These are phyloP conservation scores for Phycomyces blakesleeanus DNA, from an alignment of 192 early-diverging fungal species.

Conservation along the genomic window DNA sequence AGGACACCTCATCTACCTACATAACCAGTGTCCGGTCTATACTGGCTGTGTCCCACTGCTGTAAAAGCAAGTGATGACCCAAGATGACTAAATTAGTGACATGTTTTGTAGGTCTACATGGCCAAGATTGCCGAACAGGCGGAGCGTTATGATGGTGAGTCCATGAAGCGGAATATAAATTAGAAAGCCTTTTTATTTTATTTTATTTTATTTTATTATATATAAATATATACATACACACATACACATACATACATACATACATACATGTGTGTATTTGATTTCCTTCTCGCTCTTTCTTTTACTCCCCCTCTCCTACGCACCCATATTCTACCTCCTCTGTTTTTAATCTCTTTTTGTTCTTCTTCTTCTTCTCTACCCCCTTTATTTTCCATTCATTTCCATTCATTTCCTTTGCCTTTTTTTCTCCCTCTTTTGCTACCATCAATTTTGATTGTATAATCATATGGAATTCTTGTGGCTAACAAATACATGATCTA, in stretches of 20 bases:
- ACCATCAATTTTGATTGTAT: too few species aligned
- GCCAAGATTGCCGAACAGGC: constrained; percentile 99
- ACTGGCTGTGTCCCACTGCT: too few species aligned
- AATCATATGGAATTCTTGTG: too few species aligned
- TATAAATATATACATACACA: background rate
- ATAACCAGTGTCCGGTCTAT: too few species aligned
- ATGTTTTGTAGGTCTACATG: constrained; percentile 73
- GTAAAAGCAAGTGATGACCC: too few species aligned
- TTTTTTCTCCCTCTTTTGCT: background rate
- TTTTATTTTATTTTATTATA: background rate
- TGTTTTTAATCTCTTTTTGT: background rate
- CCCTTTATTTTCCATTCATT: background rate
- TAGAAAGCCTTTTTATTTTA: background rate
- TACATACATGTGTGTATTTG: too few species aligned
- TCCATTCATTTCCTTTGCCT: too few species aligned
- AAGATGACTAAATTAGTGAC: background rate
- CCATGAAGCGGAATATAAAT: background rate
- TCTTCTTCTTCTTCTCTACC: background rate
- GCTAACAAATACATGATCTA: too few species aligned
- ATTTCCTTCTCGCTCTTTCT: too few species aligned
- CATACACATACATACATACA: too few species aligned
- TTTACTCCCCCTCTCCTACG: too few species aligned
- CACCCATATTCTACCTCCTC: background rate
- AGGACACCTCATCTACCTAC: too few species aligned
- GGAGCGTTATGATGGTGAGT: constrained; percentile 94